Percentiles rank a stretch among this genome's conserved stretches.
These are phyloP conservation scores for Candida khao-thaluensis DNA, from an alignment of 805 yeast species.

Conservation along the genomic window DNA sequence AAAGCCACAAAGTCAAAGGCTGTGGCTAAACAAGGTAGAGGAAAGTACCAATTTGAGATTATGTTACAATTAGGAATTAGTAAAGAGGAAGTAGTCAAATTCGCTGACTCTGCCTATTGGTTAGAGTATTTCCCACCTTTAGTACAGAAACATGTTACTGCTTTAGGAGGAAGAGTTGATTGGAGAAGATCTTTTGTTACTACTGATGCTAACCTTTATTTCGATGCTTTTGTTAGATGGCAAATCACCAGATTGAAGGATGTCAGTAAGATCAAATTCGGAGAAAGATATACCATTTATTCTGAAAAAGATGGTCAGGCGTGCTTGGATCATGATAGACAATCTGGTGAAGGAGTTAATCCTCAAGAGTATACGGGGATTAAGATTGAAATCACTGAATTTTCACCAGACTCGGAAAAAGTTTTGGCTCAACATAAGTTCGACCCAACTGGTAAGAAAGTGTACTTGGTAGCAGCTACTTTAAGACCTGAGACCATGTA, in stretches of 20 bases:
- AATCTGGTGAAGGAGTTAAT: conserved; percentile 92
- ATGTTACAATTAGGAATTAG: conserved; percentile 93
- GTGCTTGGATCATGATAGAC: conserved; percentile 99
- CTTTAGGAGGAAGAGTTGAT: conserved; percentile 90
- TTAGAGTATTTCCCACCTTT: conserved; percentile 87
- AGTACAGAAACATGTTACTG: conserved; percentile 74
- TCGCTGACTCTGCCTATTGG: conserved; percentile 94
- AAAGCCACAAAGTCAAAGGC: conserved; percentile 92
- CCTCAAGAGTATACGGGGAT: conserved; percentile 97
- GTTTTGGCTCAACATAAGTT: conserved; percentile 48
- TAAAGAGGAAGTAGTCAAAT: conserved; percentile 76
- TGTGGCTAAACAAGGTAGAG: conserved; percentile 88
- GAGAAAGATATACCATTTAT: conserved; percentile 96
- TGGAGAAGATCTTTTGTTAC: conserved; percentile 97
- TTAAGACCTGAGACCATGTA: conserved; percentile 99
- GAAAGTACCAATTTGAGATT: conserved; percentile 93
- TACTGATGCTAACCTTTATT: conserved; percentile 92
- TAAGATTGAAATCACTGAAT: conserved; percentile 72
- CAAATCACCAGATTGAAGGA: conserved; percentile 87
- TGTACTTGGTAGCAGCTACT: conserved; percentile 91
- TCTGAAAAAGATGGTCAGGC: conserved; percentile 99
- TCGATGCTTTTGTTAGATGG: conserved; percentile 95
- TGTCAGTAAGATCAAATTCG: conserved; percentile 90
- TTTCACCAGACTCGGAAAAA: conserved; percentile 56
- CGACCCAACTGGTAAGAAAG: conserved; percentile 54